Percentiles rank a stretch among this genome's conserved stretches.
Conservation (phyloP, 1,284 basidiomycete genomes). For the Malassezia globosa region DNA sequence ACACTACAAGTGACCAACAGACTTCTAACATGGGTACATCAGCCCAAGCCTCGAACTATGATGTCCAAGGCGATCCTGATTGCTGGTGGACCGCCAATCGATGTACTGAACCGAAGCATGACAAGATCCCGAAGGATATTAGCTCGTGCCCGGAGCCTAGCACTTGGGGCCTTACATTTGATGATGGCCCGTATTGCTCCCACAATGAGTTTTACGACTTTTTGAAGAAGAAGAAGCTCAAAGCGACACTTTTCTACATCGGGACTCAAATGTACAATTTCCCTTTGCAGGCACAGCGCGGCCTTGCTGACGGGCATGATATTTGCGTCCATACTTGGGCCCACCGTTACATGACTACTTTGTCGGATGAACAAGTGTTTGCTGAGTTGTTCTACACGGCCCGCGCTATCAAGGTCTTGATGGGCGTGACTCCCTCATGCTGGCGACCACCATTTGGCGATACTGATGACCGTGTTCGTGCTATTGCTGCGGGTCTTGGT, state of each 20-base stretch:
- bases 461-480: conserved; percentile 53
- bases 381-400: conserved; percentile 54
- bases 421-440: conserved; percentile 51
- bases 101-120: conserved; percentile 40
- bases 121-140: conserved; percentile 46
- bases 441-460: conserved; percentile 52
- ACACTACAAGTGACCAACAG: conserved; percentile 21
- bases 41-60: conserved; percentile 16
- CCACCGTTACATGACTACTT: conserved; percentile 51
- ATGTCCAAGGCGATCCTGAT: conserved; percentile 30
- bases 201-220: conserved; percentile 53
- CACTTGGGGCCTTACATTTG: conserved; percentile 52
- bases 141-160: conserved; percentile 49
- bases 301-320: conserved; percentile 40
- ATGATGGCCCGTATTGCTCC: conserved; percentile 51
- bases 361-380: conserved; percentile 51
- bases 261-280: conserved; percentile 53
- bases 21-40: background rate
- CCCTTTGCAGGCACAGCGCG: conserved; percentile 53
- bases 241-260: conserved; percentile 51
- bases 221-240: conserved; percentile 50
- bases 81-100: conserved; percentile 40
- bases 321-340: conserved; percentile 48
- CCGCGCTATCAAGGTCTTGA: conserved; percentile 51
- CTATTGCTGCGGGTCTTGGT: conserved; percentile 52